Base-by-base conservation (phyloP, 805 yeast genomes). In the Zygotorulaspora chibaensis region DNA sequence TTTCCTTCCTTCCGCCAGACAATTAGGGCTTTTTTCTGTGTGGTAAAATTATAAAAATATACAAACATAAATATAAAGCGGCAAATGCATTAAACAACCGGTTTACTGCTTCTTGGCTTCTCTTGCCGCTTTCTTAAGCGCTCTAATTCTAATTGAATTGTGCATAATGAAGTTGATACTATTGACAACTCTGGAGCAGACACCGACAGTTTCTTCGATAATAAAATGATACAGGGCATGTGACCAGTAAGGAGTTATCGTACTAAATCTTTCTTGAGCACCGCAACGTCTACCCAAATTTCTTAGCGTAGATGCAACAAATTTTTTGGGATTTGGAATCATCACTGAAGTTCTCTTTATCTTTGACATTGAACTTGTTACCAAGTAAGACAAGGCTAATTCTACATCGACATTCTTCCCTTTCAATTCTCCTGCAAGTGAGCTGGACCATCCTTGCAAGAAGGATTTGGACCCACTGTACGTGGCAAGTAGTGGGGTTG, bases 381-480 rank as follows among this genome's bases (percentile, higher is more conserved):
- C 98, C 57, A 93, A 74, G 67, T 93, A 93, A 8, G 96, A 87
- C 37, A 90, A 66, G 26, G 86, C 82, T 35, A 88, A 71, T 68
- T 91, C 89, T 46, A 88, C 97, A 61, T 93, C 99, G 53, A 93
- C 76, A 17, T 81, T 79, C 43, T 76, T 65, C 0, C 77, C 66
- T 43, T 74, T 70, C 59, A 93, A 74, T 68, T 93, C 99, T 29
- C 90, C 89, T 13, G 96, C 85, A 55, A 93, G 74, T 1, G 96
- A 89, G 42, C 78, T 71, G 40, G 93, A 86, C 98, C 99, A 93
- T 48, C 81, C 79, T 70, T 93, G 97, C 63, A 93, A 75, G 67
- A 93, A 93, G 6, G 96, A 88, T 72, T 93, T 93, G 38, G 97
- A 88, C 18, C 99, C 99, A 15, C 97, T 85, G 71, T 93, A 93